phyloP scores from a whole-genome alignment of 169 alveolate species.

The Plasmodium coatneyi region DNA sequence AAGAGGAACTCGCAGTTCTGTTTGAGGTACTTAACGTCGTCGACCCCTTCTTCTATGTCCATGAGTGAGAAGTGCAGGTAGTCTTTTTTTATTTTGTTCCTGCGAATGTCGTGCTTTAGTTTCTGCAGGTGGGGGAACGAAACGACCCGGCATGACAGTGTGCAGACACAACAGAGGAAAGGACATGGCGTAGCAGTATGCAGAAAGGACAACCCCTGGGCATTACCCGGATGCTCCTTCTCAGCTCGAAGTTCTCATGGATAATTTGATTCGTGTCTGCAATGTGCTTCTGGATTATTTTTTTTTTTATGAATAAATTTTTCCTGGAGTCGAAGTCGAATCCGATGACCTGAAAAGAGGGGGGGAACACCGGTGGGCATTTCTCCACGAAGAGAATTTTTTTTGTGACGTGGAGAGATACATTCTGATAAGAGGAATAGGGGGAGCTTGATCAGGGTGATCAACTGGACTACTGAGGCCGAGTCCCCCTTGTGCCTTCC shows the following conservation, averaged over 20 bases:
- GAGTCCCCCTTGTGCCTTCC: neutral
- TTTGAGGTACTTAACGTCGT: slow-evolving; percentile 54
- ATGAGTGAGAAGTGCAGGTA: slow-evolving; percentile 31
- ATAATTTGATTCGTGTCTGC: slow-evolving; percentile 39
- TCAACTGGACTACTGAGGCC: neutral
- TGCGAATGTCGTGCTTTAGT: slow-evolving; percentile 31
- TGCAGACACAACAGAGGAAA: neutral
- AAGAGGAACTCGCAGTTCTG: slow-evolving; percentile 51
- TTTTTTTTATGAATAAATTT: slow-evolving; percentile 45
- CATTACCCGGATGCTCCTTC: slow-evolving; percentile 40
- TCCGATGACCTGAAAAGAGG: slow-evolving; percentile 36
- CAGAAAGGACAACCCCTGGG: neutral
- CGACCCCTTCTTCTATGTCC: slow-evolving; percentile 56
- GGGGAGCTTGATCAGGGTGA: neutral
- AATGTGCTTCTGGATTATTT: slow-evolving; percentile 42
- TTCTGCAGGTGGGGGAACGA: neutral
- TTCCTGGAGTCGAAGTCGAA: slow-evolving; percentile 43
- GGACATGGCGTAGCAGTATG: neutral
- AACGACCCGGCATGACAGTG: neutral
- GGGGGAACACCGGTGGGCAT: neutral
- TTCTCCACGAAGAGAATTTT: neutral
- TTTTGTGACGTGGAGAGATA: neutral
- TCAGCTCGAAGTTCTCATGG: slow-evolving; percentile 14
- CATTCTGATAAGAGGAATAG: neutral
- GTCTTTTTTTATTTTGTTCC: slow-evolving; percentile 51